Percentiles rank a stretch among this genome's conserved stretches.
Conservation (phyloP, 2,329 filamentous ascomycete genomes). For the Ophiostoma fasciatum region DNA sequence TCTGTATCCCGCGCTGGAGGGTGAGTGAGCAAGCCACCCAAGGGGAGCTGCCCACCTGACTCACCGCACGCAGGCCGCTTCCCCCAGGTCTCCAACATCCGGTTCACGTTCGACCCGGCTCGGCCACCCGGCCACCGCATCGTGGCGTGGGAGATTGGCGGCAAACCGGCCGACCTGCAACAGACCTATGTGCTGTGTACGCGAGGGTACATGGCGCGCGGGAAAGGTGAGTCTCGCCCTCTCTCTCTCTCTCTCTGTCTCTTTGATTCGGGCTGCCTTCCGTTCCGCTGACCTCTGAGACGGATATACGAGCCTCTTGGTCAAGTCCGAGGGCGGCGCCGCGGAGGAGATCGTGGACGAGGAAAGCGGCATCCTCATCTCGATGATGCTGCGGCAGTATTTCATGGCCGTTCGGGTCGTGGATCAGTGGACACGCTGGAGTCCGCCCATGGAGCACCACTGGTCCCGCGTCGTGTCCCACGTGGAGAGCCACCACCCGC, state of each 20-base stretch:
- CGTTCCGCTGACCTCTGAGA: conserved; percentile 28
- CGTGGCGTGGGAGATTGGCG: conserved; percentile 44
- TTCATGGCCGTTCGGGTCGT: conserved; percentile 76
- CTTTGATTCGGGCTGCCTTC: not conserved
- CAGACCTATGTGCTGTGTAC: conserved; percentile 61
- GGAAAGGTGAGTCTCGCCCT: conserved; percentile 37
- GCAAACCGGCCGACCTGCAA: conserved; percentile 43
- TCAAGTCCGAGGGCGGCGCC: conserved; percentile 58
- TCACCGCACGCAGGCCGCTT: conserved; percentile 39
- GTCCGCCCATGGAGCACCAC: conserved; percentile 43
- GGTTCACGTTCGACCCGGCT: conserved; percentile 55
- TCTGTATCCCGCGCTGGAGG: conserved; percentile 70
- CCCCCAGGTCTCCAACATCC: conserved; percentile 74
- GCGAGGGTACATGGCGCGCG: conserved; percentile 75
- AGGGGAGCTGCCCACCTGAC: not conserved
- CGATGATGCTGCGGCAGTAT: conserved; percentile 76
- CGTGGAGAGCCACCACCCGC: conserved; percentile 37
- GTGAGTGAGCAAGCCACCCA: conserved; percentile 16
- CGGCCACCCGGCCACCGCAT: conserved; percentile 48
- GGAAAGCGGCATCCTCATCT: conserved; percentile 77
- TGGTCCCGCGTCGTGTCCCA: conserved; percentile 52
- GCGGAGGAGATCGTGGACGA: conserved; percentile 70
- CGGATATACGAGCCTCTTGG: conserved; percentile 63
- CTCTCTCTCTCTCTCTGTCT: not conserved
- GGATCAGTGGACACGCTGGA: conserved; percentile 63